phyloP scores from a whole-genome alignment of 768 basidiomycete genomes.

The Tylopilus plumbeoviolaceoides region DNA sequence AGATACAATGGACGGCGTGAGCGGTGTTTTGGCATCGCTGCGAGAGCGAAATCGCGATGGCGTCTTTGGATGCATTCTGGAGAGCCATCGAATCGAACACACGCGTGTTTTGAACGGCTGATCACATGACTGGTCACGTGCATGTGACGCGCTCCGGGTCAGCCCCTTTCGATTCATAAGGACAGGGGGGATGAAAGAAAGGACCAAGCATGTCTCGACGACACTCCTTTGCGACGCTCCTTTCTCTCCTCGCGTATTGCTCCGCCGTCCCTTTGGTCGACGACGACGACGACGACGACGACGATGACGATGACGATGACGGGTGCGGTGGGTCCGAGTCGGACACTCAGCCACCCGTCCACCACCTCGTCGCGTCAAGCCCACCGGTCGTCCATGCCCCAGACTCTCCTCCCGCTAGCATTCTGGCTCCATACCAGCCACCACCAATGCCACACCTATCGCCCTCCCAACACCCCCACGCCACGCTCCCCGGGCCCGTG shows the following conservation, averaged over 20 bases:
- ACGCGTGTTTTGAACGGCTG: conserved; percentile 5
- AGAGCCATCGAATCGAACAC: too few species aligned
- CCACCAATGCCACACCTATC: conserved; percentile 9
- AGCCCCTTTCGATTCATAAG: conserved; percentile 18
- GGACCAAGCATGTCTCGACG: conserved; percentile 8
- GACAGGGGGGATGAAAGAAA: neutral
- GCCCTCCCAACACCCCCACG: conserved; percentile 7
- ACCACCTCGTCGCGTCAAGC: neutral
- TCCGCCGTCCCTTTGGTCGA: conserved; percentile 8
- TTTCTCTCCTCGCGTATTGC: neutral
- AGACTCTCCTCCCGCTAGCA: neutral
- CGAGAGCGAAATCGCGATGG: conserved; percentile 45
- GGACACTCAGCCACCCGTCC: neutral
- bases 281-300: conserved; percentile 6
- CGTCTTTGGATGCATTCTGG: conserved; percentile 38
- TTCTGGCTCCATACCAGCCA: conserved; percentile 14
- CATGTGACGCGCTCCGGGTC: conserved; percentile 12
- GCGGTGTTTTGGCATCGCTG: conserved; percentile 47
- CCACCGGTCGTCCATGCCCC: neutral
- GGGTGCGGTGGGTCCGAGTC: neutral
- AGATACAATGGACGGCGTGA: conserved; percentile 41
- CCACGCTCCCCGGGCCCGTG: conserved; percentile 10
- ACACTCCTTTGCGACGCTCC: conserved; percentile 8
- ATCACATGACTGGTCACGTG: conserved; percentile 23
- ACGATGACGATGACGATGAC: neutral